phyloP scores from a whole-genome alignment of 306 rosid species.

The Hippophae rhamnoides region DNA sequence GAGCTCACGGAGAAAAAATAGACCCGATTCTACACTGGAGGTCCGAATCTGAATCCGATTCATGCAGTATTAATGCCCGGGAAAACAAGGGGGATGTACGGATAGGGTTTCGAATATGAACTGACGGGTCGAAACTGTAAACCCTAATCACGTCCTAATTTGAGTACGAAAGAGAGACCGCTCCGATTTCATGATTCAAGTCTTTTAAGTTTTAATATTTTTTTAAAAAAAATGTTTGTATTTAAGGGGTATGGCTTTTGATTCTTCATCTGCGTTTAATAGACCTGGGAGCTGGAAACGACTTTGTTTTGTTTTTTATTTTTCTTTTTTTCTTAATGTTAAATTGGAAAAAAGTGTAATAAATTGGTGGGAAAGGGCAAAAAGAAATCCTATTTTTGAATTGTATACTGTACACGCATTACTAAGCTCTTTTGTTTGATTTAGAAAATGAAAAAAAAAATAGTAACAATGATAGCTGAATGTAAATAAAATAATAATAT shows the following conservation, averaged over 20 bases:
- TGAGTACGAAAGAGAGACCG: constrained; percentile 10
- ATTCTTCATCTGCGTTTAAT: not conserved
- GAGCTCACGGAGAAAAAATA: constrained; percentile 22
- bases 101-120: constrained; percentile 16
- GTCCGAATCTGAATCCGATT: constrained; percentile 50
- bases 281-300: constrained; percentile 1
- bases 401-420: constrained; percentile 16
- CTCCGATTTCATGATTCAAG: constrained; percentile 24
- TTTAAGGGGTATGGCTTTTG: not conserved
- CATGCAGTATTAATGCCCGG: constrained; percentile 36
- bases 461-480: too few relatives aligned
- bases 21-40: constrained; percentile 29
- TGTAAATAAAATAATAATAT: too few relatives aligned
- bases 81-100: constrained; percentile 10
- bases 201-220: not conserved
- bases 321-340: constrained; percentile 2
- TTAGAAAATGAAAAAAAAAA: too few relatives aligned
- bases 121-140: constrained; percentile 52
- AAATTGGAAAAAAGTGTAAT: not conserved
- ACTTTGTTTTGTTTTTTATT: not conserved
- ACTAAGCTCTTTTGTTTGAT: too few relatives aligned
- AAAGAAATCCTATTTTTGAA: constrained; percentile 34
- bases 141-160: constrained; percentile 57
- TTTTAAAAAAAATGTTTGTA: constrained; percentile 8
- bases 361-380: constrained; percentile 48